Evolutionary conservation across 2,329 filamentous ascomycete species (phyloP).

Genomic region (Orbilia ellipsospora): DNA sequence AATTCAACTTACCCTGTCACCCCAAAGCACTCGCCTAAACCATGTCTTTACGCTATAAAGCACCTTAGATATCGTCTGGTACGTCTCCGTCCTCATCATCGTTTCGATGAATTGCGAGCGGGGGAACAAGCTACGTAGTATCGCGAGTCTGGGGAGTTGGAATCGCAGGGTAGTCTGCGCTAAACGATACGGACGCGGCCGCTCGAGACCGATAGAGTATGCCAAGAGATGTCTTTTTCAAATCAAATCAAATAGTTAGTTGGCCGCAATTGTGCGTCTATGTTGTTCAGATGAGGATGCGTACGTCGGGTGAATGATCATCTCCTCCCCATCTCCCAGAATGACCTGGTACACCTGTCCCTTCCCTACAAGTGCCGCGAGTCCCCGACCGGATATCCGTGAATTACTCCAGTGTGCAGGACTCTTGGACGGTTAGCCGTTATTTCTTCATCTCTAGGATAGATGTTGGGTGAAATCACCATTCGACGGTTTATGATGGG

Average conservation of each 20-base stretch:
- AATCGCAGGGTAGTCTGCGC: slow-evolving; percentile 79
- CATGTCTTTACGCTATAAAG: slow-evolving; percentile 79
- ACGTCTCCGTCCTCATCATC: slow-evolving; percentile 77
- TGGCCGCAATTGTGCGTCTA: too few species aligned
- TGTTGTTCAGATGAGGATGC: slow-evolving; percentile 24
- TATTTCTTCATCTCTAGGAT: neutral
- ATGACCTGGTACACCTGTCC: slow-evolving; percentile 90
- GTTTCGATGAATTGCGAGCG: slow-evolving; percentile 78
- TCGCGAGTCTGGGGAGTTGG: slow-evolving; percentile 76
- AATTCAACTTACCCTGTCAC: slow-evolving; percentile 73
- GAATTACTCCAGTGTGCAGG: slow-evolving; percentile 93
- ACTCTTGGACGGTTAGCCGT: slow-evolving; percentile 67
- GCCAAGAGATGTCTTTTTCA: slow-evolving; percentile 80
- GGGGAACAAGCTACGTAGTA: slow-evolving; percentile 72
- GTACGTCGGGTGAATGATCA: slow-evolving; percentile 83
- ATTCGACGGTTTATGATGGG: slow-evolving; percentile 80
- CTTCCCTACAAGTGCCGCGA: slow-evolving; percentile 84
- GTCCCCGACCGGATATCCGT: slow-evolving; percentile 84
- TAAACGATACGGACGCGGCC: slow-evolving; percentile 86
- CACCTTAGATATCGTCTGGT: slow-evolving; percentile 74
- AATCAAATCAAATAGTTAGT: neutral
- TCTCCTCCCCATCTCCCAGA: slow-evolving; percentile 84
- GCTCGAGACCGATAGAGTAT: slow-evolving; percentile 76
- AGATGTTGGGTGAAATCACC: slow-evolving; percentile 61
- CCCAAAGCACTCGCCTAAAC: slow-evolving; percentile 86